Percentiles rank a stretch among this genome's conserved stretches.
Evolutionary conservation across 306 rosid species (phyloP).

Genomic region (Medicago truncatula): MtrunA17r5.0-ANR NC_053047.1:25534001-25534500

Average conservation of each 20-base stretch:
- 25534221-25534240: constrained; percentile 80
- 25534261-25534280: constrained; percentile 84
- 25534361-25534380: too few species aligned
- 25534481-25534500: constrained; percentile 73
- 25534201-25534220: constrained; percentile 96
- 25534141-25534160: constrained; percentile 78
- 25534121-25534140: constrained; percentile 72
- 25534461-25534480: constrained; percentile 67
- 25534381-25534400: too few species aligned
- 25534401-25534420: background rate
- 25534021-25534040: constrained; percentile 78
- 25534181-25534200: constrained; percentile 85
- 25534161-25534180: constrained; percentile 83
- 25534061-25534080: constrained; percentile 84
- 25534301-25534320: constrained; percentile 16
- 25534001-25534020: constrained; percentile 86
- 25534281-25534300: constrained; percentile 20
- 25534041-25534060: constrained; percentile 74
- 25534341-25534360: too few species aligned
- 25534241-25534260: constrained; percentile 76
- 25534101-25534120: constrained; percentile 64
- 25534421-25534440: background rate
- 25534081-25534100: constrained; percentile 67
- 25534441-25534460: background rate
- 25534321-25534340: too few species aligned